Percentiles rank a stretch among this genome's conserved stretches.
Conservation (phyloP, 306 rosid species). For the Rosa persica region DNA sequence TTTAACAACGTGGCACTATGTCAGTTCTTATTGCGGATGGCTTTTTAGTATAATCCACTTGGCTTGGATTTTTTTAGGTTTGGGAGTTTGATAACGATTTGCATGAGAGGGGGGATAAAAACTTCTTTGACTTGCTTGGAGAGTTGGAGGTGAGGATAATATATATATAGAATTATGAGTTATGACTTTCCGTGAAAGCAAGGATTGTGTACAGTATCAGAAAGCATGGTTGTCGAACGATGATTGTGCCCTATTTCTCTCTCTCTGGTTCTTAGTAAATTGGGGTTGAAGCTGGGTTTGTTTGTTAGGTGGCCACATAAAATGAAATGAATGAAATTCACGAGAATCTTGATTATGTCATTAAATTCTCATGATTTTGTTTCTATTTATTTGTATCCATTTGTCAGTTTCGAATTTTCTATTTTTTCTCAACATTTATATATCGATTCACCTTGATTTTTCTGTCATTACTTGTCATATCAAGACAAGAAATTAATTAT, state of each 20-base stretch:
- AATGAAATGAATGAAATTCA: slow-evolving; percentile 64
- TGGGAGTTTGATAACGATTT: background rate
- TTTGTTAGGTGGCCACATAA: slow-evolving; percentile 42
- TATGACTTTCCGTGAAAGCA: slow-evolving; percentile 48
- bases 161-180: slow-evolving; percentile 16
- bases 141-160: slow-evolving; percentile 15
- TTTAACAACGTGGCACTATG: background rate
- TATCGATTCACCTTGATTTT: background rate
- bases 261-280: slow-evolving; percentile 17
- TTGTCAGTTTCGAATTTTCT: background rate
- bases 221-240: slow-evolving; percentile 10
- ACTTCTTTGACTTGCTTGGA: slow-evolving; percentile 14
- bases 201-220: slow-evolving; percentile 39
- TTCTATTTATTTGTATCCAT: background rate
- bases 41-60: background rate
- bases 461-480: background rate
- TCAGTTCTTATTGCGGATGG: background rate
- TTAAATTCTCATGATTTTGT: slow-evolving; percentile 8
- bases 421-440: background rate
- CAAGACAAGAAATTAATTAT: background rate
- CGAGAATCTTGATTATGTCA: slow-evolving; percentile 47
- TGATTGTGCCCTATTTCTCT: slow-evolving; percentile 15
- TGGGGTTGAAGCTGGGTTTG: slow-evolving; percentile 18
- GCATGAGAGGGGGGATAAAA: slow-evolving; percentile 21
- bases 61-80: background rate